Evolutionary conservation across 192 early-diverging fungal genomes (phyloP), one percentile per base, ranked within the genome.

Genomic region (Pilaira anomala): DNA sequence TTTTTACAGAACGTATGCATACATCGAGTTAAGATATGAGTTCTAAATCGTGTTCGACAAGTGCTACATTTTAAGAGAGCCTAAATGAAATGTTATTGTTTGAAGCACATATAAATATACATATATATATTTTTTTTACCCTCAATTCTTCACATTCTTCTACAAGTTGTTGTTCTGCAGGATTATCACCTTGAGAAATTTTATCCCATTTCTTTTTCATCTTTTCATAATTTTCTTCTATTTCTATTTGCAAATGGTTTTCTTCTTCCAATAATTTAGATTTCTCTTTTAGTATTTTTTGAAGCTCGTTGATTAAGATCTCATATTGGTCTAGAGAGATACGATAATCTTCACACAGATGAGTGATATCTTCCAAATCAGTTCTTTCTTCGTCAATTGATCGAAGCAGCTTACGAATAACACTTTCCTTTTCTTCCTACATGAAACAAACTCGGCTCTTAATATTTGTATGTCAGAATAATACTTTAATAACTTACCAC

Each of bases 1-100:
- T 84, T 76, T 63, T 92, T 91, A 81, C 96, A 98, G 80, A 98
- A 98, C 13, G 89, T 90, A 66, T 98, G 96, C 94, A 96, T 96
- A 74, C 96, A 98, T 33, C 90, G 83, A 52, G 82, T 29, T 11
- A 98, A 73, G 3, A 88, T 78, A 68, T 91, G 91, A 29, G 83
- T 85, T 67, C 93, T 93, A 78, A 97, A 95, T 48, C 91, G 82
- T 22, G 77, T 86, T 63, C 85, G 85, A 77, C 96, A 98, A 46
- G 91, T 88, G 21, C 87, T 84, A 68, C 96, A 98, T 76, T 93
- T 96, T 39, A 96, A 83, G 44, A 97, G 69, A n/a, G 88, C 79
- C 87, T 93, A 55, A 2, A 44, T 18, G 21, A 63, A 36, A 44
- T 53, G 21, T 28, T 33, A 46, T 46, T 1, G 16, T 1, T 6